These are phyloP conservation scores for Sporobolomyces roseus DNA, from an alignment of 768 basidiomycete species.

Conservation along the genomic window DNA sequence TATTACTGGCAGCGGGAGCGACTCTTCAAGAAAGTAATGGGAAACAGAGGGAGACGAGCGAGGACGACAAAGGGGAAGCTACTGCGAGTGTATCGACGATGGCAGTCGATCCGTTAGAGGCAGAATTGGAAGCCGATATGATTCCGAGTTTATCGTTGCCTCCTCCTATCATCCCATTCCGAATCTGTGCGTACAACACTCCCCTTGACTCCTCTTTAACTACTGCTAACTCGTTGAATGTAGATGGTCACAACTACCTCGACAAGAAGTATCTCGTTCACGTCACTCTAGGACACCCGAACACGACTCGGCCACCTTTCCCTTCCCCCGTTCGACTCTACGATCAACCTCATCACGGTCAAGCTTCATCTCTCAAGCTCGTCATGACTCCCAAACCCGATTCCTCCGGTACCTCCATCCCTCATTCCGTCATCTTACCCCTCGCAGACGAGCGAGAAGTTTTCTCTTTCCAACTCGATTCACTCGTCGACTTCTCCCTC, in stretches of 20 bases:
- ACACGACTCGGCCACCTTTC: slow-evolving; percentile 50
- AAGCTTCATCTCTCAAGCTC: slow-evolving; percentile 69
- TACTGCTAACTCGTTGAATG: too few relatives aligned
- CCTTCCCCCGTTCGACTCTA: slow-evolving; percentile 55
- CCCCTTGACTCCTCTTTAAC: background rate
- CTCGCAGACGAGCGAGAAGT: slow-evolving; percentile 65
- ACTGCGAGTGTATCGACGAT: slow-evolving; percentile 44
- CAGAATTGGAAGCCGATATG: slow-evolving; percentile 69
- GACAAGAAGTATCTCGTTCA: slow-evolving; percentile 81
- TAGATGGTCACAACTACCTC: slow-evolving; percentile 85
- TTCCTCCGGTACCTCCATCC: slow-evolving; percentile 64
- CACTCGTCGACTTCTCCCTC: slow-evolving; percentile 66
- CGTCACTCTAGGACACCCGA: slow-evolving; percentile 69
- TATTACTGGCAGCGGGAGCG: slow-evolving; percentile 56
- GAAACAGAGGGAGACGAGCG: background rate
- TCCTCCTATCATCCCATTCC: slow-evolving; percentile 96
- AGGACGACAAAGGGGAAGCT: slow-evolving; percentile 2
- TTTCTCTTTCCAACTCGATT: slow-evolving; percentile 80
- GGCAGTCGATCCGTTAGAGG: slow-evolving; percentile 52
- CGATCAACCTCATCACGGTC: slow-evolving; percentile 47
- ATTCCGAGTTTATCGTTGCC: slow-evolving; percentile 94
- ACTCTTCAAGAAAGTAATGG: background rate
- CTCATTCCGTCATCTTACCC: slow-evolving; percentile 84
- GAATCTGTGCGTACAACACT: slow-evolving; percentile 59
- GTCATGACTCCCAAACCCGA: slow-evolving; percentile 88